Base-by-base conservation (phyloP, 306 rosid genomes). In the Prunus kanzakura region DNA sequence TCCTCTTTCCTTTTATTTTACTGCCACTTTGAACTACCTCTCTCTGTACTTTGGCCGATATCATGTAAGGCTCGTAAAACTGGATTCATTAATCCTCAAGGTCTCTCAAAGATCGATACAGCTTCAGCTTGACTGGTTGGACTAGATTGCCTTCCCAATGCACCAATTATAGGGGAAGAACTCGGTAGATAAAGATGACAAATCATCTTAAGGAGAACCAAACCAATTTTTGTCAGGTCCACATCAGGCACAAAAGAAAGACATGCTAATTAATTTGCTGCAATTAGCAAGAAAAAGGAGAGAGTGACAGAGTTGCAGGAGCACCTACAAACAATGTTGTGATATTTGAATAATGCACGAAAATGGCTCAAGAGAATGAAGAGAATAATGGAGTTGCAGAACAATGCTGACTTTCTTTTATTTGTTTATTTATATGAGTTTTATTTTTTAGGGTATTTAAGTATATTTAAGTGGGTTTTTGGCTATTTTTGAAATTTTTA, bases 21-120 rank as follows among this genome's bases (percentile, higher is more conserved):
- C 6, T 32, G 6, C 6, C 38, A 32, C 38, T 32, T 4, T 32
- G 38, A 32, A 32, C 38, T 32, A 32, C 38, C 38, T 32, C 0
- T 32, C 38, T 32, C 5, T 32, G 1, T 32, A 32, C 6, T 81
- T 57, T 78, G 86, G 75, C 79, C 70, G 66, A 86, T 80, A 74
- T 74, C 76, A 61, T 80, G 84, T 76, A 82, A 81, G 43, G 79
- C 82, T 88, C 46, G 86, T 83, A 67, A 80, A 83, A 52, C 90
- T 96, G 46, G 85, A 61, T 77, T 88, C 96, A 73, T 89, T 80
- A 19, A 75, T 83, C 56, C 76, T 80, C 74, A 79, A 88, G 0
- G 4, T 75, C 89, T 78, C 79, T 84, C 85, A 84, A 72, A 9
- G 85, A 68, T 38, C 43, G 43, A 38, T 49, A 29, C 27, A 57